Base-by-base conservation (phyloP, 768 basidiomycete genomes). In the Agrocybe pediades region DNA sequence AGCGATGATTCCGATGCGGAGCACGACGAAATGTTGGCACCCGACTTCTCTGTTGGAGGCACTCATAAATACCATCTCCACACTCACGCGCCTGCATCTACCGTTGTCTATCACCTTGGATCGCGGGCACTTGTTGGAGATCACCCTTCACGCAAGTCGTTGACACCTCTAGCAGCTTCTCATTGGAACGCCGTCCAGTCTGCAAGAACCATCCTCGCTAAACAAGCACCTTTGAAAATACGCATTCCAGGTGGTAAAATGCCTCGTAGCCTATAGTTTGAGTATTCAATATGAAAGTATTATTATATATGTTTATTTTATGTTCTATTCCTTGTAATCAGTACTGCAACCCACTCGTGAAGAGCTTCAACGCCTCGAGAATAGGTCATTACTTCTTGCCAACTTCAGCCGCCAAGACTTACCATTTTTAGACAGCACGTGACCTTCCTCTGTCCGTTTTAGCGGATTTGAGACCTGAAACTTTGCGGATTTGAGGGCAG, bases 401-500 rank as follows among this genome's bases (percentile, higher is more conserved):
- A n/a, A n/a, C n/a, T n/a, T n/a, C n/a, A n/a, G n/a, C n/a, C n/a
- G n/a, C n/a, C n/a, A 43, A 43, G 23, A 43, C 3, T 43, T 5
- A 13, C 42, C 20, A 20, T 49, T 49, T 24, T 39, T 17, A 33
- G 33, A 39, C 6, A 7, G 6, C 30, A 39, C 33, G 30, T 39
- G 33, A n/a, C 13, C 30, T 20, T 9, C 19, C 33, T 15, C 48
- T 49, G 30, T 49, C 33, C 48, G 17, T 19, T 20, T 15, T 3
- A 16, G 46, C 29, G 46, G 46, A 49, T 49, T 49, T 49, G 48
- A 36, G 48, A 30, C 6, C 25, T 3, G 19, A 48, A 24, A 39
- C 19, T 15, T 7, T 39, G 48, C 36, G 48, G 48, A 49, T 49
- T 49, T 49, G 48, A 49, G 48, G 48, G 19, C 30, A 11, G 16